Conservation (phyloP, 306 rosid species). For the Lotus japonicus region DNA sequence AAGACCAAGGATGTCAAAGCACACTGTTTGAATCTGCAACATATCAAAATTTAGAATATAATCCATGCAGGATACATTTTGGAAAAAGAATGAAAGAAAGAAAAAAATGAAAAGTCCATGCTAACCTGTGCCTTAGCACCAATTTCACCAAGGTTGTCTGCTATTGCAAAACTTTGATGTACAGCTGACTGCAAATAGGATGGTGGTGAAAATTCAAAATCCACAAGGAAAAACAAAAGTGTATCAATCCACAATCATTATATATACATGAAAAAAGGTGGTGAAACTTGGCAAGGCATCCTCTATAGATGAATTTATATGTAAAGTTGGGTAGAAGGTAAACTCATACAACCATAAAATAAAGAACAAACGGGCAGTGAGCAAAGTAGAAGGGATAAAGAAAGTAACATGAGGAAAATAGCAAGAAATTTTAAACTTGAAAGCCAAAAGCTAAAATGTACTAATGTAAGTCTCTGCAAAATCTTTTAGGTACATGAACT, state of each 20-base stretch:
- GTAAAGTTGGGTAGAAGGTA: too few species aligned
- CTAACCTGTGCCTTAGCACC: conserved; percentile 92
- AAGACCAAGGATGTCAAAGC: conserved; percentile 93
- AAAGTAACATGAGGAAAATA: background rate
- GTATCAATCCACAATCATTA: conserved; percentile 12
- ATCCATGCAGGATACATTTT: background rate
- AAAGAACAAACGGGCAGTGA: background rate
- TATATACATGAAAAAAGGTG: background rate
- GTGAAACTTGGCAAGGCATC: background rate
- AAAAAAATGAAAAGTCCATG: background rate
- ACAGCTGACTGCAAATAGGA: conserved; percentile 64
- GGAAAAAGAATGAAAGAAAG: background rate
- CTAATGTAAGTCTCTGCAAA: background rate
- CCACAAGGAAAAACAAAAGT: background rate
- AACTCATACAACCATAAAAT: background rate
- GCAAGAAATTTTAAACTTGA: background rate
- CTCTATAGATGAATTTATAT: background rate
- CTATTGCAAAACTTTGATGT: conserved; percentile 85
- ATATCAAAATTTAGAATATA: conserved; percentile 1
- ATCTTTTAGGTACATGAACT: background rate
- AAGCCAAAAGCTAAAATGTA: background rate
- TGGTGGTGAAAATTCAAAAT: conserved; percentile 7
- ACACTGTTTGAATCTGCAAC: conserved; percentile 89
- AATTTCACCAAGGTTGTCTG: conserved; percentile 89
- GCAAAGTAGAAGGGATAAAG: background rate